phyloP scores from a whole-genome alignment of 192 early-diverging fungal species.

The Paraglomus brasilianum region DNA sequence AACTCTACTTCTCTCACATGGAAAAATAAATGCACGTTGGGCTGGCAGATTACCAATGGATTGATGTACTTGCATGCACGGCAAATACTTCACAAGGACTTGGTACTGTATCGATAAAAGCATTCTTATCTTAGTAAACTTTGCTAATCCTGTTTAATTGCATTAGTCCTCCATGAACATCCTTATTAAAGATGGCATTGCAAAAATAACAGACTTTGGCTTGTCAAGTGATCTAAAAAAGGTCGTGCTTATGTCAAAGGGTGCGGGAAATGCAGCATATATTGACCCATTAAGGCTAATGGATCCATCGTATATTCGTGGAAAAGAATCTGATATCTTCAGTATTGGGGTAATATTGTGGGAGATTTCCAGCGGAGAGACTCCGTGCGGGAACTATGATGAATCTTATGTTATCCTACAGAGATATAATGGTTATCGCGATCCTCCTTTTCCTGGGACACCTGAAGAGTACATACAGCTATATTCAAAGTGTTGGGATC shows the following conservation, averaged over 20 bases:
- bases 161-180: too few relatives aligned
- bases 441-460: constrained; percentile 3
- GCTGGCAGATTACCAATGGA: constrained; percentile 1
- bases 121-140: too few relatives aligned
- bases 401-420: neutral
- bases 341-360: constrained; percentile 10
- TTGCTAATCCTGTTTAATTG: too few relatives aligned
- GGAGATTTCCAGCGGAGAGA: constrained; percentile 7
- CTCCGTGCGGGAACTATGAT: constrained; percentile 1
- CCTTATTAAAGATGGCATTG: too few relatives aligned
- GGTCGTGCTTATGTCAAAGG: too few relatives aligned
- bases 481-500: constrained; percentile 27
- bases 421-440: neutral
- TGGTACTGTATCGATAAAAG: neutral
- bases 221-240: too few relatives aligned
- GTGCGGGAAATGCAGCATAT: neutral
- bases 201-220: too few relatives aligned
- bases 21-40: neutral
- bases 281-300: constrained; percentile 12
- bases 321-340: constrained; percentile 10
- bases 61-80: neutral
- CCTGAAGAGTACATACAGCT: constrained; percentile 29
- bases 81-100: constrained; percentile 19
- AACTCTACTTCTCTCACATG: neutral
- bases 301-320: neutral